Evolutionary conservation across 73 alveolate genomes (phyloP), one percentile per base, ranked within the genome.

Genomic region (Paramecium octaurelia): DNA sequence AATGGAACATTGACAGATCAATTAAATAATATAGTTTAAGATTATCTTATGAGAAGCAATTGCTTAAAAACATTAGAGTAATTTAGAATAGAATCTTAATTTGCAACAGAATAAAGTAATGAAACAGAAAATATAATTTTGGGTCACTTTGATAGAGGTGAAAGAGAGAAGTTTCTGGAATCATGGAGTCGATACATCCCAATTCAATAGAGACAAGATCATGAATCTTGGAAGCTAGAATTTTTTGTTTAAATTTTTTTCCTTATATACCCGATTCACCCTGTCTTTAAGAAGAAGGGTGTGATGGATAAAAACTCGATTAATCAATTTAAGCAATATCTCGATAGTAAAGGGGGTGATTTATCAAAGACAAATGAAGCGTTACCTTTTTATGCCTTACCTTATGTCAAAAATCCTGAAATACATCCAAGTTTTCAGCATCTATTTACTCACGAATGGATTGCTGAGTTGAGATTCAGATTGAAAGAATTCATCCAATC

Each of bases 161-260:
- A 97, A 86, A 93, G 98, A 93, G 97, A 93, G 86, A 93, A 93
- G 31, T 98, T 98, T 92, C 92, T 97, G 88, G 91, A 80, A 6
- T 88, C 97, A 38, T 98, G 99, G 99, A 95, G 96, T 86, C 46
- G 99, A 40, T 95, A 96, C 92, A 95, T 98, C 10, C 99, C 99
- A 46, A 64, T 93, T 50, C 85, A 93, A 42, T 93, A 95, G 80
- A 83, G 96, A 71, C 92, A 90, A 10, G 99, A 98, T 84, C 95
- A 92, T 21, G 94, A 95, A 35, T 90, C 97, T 73, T 92, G 92
- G 91, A 98, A 97, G 93, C 92, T 98, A 38, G 98, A 96, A 83
- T 98, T 98, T 93, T 97, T 96, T 88, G 59, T 96, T 10, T 96
- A 97, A 77, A 97, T 98, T 31, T 98, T 97, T 96, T 98, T 98